These are phyloP conservation scores for Penicillium arizonense DNA, from an alignment of 495 filamentous ascomycete genomes.

Conservation along the genomic window DNA sequence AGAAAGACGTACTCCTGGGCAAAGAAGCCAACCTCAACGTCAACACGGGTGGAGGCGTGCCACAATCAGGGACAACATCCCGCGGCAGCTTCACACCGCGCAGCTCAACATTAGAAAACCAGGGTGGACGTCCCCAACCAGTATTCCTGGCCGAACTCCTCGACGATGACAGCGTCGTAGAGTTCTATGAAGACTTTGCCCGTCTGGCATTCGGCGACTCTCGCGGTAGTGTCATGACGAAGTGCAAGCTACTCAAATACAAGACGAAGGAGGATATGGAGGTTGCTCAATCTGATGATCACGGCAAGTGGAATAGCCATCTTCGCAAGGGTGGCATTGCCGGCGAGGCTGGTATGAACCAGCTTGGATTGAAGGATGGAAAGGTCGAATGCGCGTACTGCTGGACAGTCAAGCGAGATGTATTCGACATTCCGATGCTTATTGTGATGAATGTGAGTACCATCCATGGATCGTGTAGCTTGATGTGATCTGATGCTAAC, in stretches of 20 bases:
- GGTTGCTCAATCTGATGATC: conserved; percentile 38
- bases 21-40: conserved; percentile 86
- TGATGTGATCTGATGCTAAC: conserved; percentile 8
- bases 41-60: conserved; percentile 58
- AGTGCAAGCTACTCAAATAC: conserved; percentile 88
- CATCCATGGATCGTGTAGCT: not conserved
- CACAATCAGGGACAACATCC: conserved; percentile 32
- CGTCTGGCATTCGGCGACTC: conserved; percentile 87
- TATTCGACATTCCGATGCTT: conserved; percentile 98
- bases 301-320: conserved; percentile 44
- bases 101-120: conserved; percentile 25
- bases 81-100: conserved; percentile 53
- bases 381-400: conserved; percentile 92
- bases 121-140: conserved; percentile 55
- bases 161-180: conserved; percentile 88
- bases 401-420: conserved; percentile 95
- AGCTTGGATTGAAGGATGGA: conserved; percentile 78
- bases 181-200: conserved; percentile 96
- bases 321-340: conserved; percentile 59
- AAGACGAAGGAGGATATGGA: conserved; percentile 67
- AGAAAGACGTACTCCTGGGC: conserved; percentile 83
- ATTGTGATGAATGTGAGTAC: conserved; percentile 92
- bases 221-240: conserved; percentile 74
- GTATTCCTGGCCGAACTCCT: conserved; percentile 90
- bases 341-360: conserved; percentile 71